phyloP scores from a whole-genome alignment of 2,329 filamentous ascomycete genomes.

The Bipolaris cookei region DNA sequence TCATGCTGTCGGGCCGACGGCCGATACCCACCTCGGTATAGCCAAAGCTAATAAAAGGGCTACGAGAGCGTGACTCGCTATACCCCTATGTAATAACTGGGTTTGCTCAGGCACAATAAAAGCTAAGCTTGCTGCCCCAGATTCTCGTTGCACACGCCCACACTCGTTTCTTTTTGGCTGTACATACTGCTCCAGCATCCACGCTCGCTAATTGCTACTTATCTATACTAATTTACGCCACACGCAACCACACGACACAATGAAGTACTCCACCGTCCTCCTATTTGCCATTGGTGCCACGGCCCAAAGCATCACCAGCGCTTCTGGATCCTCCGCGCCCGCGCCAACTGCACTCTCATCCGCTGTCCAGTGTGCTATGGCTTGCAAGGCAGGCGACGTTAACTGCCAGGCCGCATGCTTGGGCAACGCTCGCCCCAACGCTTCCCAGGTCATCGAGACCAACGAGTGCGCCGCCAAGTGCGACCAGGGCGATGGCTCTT shows the following conservation, averaged over 20 bases:
- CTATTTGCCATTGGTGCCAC: conserved; percentile 54
- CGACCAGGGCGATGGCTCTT: conserved; percentile 59
- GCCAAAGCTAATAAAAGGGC: conserved; percentile 18
- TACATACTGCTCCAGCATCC: conserved; percentile 12
- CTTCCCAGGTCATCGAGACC: conserved; percentile 58
- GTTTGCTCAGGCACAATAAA: conserved; percentile 17
- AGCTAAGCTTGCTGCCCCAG: conserved; percentile 13
- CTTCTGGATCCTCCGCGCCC: conserved; percentile 41
- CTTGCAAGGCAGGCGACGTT: conserved; percentile 54
- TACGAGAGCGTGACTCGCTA: conserved; percentile 8
- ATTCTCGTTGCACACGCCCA: conserved; percentile 20
- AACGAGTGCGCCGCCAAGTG: conserved; percentile 60
- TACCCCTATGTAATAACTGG: conserved; percentile 16
- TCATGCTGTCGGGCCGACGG: conserved; percentile 10
- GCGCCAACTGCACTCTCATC: conserved; percentile 35
- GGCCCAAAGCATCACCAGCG: conserved; percentile 49
- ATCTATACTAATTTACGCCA: conserved; percentile 26
- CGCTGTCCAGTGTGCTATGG: conserved; percentile 40
- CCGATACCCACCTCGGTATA: conserved; percentile 12
- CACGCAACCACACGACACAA: conserved; percentile 35
- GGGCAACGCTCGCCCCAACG: conserved; percentile 59
- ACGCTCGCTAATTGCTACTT: conserved; percentile 30
- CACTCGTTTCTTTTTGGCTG: conserved; percentile 29
- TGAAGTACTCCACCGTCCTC: conserved; percentile 56
- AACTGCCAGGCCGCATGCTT: conserved; percentile 61